These are phyloP conservation scores for Cryptococcus jaspeensis DNA, from an alignment of 1,284 basidiomycete genomes.

Conservation along the genomic window DNA sequence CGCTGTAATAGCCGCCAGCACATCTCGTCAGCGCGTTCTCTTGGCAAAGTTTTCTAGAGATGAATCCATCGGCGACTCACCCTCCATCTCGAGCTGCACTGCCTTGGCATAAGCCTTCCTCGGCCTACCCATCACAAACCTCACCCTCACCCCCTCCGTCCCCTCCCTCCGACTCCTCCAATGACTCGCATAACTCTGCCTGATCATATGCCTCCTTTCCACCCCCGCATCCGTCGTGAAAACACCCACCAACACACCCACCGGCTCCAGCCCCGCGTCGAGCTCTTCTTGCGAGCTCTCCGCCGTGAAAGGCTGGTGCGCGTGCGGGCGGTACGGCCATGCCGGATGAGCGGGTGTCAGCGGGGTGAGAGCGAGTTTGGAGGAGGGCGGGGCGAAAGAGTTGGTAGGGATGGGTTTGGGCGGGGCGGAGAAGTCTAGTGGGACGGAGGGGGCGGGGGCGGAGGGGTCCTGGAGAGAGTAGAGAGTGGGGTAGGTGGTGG, in stretches of 20 bases:
- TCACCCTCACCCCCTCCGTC: conserved; percentile 80
- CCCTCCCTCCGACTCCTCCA: conserved; percentile 71
- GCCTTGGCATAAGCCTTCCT: conserved; percentile 73
- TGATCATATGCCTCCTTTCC: conserved; percentile 83
- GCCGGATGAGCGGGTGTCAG: conserved; percentile 46
- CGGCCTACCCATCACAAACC: conserved; percentile 88
- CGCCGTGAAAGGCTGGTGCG: conserved; percentile 21
- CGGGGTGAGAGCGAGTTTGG: conserved; percentile 24
- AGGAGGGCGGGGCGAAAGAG: conserved; percentile 14
- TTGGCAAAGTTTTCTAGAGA: conserved; percentile 1
- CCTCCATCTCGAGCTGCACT: conserved; percentile 86
- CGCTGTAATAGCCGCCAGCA: conserved; percentile 56
- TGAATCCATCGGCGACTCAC: conserved; percentile 56
- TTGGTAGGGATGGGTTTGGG: conserved; percentile 9
- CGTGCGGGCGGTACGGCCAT: conserved; percentile 39
- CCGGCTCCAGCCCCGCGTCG: conserved; percentile 75
- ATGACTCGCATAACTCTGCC: conserved; percentile 86
- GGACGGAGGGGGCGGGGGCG: conserved; percentile 5
- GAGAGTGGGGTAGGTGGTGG: conserved; percentile 53
- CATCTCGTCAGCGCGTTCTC: neutral
- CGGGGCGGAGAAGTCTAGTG: conserved; percentile 2
- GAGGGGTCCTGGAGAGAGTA: conserved; percentile 39
- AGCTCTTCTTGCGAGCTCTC: conserved; percentile 21
- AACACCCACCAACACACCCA: conserved; percentile 84
- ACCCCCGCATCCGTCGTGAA: conserved; percentile 84